Percentiles rank a stretch among this genome's conserved stretches.
phyloP scores from a whole-genome alignment of 192 early-diverging fungal genomes.

The Coemansia sp. region DNA sequence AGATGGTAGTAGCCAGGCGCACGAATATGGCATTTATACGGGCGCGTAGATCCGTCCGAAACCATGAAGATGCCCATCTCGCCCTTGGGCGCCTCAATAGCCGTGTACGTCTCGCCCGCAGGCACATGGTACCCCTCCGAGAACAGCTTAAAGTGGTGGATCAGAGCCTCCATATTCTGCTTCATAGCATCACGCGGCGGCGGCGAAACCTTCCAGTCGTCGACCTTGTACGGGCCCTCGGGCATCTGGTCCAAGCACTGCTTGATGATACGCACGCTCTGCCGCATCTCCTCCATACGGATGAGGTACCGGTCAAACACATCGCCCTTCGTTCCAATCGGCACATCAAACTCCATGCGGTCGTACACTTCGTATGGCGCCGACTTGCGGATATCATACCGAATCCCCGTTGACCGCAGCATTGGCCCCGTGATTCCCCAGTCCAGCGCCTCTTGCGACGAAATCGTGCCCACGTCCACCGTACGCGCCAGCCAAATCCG shows the following conservation, averaged over 20 bases:
- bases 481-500: slow-evolving; percentile 95
- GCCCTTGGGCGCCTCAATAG: slow-evolving; percentile 98
- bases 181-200: slow-evolving; percentile 95
- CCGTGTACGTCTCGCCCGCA: slow-evolving; percentile 96
- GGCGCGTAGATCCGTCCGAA: slow-evolving; percentile 90
- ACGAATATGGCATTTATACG: slow-evolving; percentile 97
- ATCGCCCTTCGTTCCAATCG: slow-evolving; percentile 93
- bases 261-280: slow-evolving; percentile 91
- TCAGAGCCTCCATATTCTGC: slow-evolving; percentile 98
- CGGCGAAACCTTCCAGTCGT: slow-evolving; percentile 97
- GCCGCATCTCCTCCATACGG: slow-evolving; percentile 99
- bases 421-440: slow-evolving; percentile 95
- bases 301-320: slow-evolving; percentile 96
- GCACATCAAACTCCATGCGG: slow-evolving; percentile 95
- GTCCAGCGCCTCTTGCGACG: slow-evolving; percentile 86
- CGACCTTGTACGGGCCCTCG: slow-evolving; percentile 89
- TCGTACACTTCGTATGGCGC: slow-evolving; percentile 96
- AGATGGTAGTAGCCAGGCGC: slow-evolving; percentile 97
- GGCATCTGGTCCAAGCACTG: slow-evolving; percentile 99
- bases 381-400: slow-evolving; percentile 94
- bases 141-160: slow-evolving; percentile 99
- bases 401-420: slow-evolving; percentile 91
- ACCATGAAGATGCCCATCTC: slow-evolving; percentile 97
- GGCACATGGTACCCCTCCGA: slow-evolving; percentile 99
- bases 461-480: slow-evolving; percentile 84